Conservation (phyloP, 1,139 yeast genomes). For the Taphrina populina region DNA sequence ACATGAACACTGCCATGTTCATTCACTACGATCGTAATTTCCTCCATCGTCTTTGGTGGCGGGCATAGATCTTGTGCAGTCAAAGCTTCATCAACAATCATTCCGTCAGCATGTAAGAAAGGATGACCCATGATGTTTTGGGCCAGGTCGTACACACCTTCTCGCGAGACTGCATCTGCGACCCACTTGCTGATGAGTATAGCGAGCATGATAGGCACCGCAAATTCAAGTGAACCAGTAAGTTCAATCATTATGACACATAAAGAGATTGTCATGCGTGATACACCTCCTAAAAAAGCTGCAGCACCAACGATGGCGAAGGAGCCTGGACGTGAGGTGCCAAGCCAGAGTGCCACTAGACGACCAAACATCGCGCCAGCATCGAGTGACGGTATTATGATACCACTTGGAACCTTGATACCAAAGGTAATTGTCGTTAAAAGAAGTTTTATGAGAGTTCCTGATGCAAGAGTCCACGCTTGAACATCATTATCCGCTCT, state of each 20-base stretch:
- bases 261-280: slow-evolving; percentile 62
- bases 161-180: slow-evolving; percentile 33
- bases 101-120: slow-evolving; percentile 14
- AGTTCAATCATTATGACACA: slow-evolving; percentile 58
- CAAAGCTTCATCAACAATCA: slow-evolving; percentile 9
- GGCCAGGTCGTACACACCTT: slow-evolving; percentile 34
- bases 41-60: slow-evolving; percentile 17
- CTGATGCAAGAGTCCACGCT: slow-evolving; percentile 46
- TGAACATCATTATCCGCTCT: slow-evolving; percentile 60
- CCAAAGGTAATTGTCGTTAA: slow-evolving; percentile 61
- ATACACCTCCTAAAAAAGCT: slow-evolving; percentile 67
- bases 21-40: slow-evolving; percentile 19
- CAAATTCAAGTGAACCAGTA: slow-evolving; percentile 62
- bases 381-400: slow-evolving; percentile 69
- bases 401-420: slow-evolving; percentile 63
- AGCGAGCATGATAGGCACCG: slow-evolving; percentile 41
- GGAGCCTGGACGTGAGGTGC: slow-evolving; percentile 53
- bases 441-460: slow-evolving; percentile 52
- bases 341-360: slow-evolving; percentile 53
- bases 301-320: slow-evolving; percentile 68
- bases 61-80: slow-evolving; percentile 21
- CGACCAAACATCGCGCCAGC: slow-evolving; percentile 66
- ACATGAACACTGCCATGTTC: background rate
- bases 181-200: slow-evolving; percentile 36
- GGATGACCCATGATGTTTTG: slow-evolving; percentile 31